Conservation (phyloP, 1,139 yeast genomes). For the Suzukiozyma palmioleophila region DNA sequence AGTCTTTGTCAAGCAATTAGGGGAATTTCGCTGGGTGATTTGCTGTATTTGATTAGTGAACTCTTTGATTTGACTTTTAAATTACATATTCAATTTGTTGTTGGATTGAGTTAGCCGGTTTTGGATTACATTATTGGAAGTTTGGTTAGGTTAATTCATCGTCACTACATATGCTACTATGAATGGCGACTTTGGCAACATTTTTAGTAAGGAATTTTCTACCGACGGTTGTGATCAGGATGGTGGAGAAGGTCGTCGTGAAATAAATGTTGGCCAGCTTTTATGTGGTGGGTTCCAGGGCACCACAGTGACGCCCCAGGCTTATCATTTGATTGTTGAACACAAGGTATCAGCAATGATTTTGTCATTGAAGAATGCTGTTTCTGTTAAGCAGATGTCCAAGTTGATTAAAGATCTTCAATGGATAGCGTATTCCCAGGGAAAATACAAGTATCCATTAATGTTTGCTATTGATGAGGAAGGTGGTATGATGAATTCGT, state of each 20-base stretch:
- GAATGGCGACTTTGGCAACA: no score
- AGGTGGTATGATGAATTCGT: slow-evolving; percentile 65
- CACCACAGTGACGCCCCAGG: slow-evolving; percentile 51
- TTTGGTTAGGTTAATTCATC: no score
- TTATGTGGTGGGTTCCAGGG: slow-evolving; percentile 65
- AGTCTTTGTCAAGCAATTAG: no score
- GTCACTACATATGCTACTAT: no score
- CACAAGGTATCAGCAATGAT: slow-evolving; percentile 56
- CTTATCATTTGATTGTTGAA: slow-evolving; percentile 49
- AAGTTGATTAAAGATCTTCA: slow-evolving; percentile 52
- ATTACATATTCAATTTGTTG: no score
- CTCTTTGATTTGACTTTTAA: no score
- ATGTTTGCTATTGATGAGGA: slow-evolving; percentile 82
- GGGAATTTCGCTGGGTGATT: no score
- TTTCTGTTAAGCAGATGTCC: slow-evolving; percentile 47
- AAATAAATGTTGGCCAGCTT: slow-evolving; percentile 43
- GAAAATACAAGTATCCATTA: slow-evolving; percentile 52
- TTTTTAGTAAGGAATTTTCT: no score
- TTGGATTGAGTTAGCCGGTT: no score
- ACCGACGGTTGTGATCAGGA: no score
- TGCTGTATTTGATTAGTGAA: no score
- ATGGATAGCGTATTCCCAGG: slow-evolving; percentile 46
- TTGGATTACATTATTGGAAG: no score
- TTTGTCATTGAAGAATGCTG: slow-evolving; percentile 51
- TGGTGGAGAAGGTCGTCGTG: neutral